Evolutionary conservation across 2,329 filamentous ascomycete genomes (phyloP).

Genomic region (Lasiodiplodia citricola): DNA sequence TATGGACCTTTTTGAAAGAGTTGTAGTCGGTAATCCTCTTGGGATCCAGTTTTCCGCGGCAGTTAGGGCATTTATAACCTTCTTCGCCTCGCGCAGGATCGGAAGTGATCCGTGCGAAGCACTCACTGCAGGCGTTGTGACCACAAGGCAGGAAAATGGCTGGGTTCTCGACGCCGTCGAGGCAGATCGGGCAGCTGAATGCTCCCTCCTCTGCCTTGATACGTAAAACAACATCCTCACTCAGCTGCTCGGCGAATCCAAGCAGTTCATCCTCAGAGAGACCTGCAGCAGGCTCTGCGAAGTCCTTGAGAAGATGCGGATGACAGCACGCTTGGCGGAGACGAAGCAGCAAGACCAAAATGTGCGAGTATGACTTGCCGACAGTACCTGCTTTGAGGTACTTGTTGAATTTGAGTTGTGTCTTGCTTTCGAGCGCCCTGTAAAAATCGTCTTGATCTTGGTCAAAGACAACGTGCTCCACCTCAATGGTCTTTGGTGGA

Average conservation of each 20-base stretch:
- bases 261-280: constrained; percentile 59
- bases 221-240: constrained; percentile 66
- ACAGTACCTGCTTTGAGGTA: constrained; percentile 73
- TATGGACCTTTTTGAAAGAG: constrained; percentile 74
- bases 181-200: constrained; percentile 84
- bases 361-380: constrained; percentile 75
- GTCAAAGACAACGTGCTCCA: constrained; percentile 68
- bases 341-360: constrained; percentile 78
- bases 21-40: constrained; percentile 74
- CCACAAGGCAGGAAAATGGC: constrained; percentile 83
- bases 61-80: constrained; percentile 73
- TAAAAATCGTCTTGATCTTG: constrained; percentile 71
- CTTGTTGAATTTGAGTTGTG: constrained; percentile 75
- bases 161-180: constrained; percentile 75
- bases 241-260: constrained; percentile 66
- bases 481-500: constrained; percentile 67
- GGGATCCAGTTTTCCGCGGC: constrained; percentile 69
- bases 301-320: constrained; percentile 72
- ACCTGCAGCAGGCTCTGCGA: constrained; percentile 38
- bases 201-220: constrained; percentile 60
- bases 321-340: constrained; percentile 84
- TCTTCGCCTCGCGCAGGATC: constrained; percentile 67
- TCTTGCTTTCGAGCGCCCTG: constrained; percentile 66
- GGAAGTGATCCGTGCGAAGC: constrained; percentile 58
- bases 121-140: constrained; percentile 78